These are phyloP conservation scores for Fusarium mundagurra DNA, from an alignment of 2,329 filamentous ascomycete genomes.

Conservation along the genomic window DNA sequence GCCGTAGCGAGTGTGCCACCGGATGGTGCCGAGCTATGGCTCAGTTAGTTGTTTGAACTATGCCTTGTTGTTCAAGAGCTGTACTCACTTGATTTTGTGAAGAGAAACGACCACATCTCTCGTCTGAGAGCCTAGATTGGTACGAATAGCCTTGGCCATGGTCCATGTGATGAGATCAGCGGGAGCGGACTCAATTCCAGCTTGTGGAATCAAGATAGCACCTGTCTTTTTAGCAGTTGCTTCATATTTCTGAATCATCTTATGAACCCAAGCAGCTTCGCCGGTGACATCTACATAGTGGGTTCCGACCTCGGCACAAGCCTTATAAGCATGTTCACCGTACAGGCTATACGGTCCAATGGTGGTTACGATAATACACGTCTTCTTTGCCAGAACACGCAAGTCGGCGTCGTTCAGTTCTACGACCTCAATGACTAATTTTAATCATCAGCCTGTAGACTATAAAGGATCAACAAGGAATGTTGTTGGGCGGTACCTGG, in stretches of 20 bases:
- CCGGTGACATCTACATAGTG: constrained; percentile 73
- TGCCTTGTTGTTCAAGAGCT: background rate
- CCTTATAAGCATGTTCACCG: constrained; percentile 68
- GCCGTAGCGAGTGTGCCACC: constrained; percentile 76
- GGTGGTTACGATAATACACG: constrained; percentile 65
- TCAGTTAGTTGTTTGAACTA: constrained; percentile 6
- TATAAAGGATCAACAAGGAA: background rate
- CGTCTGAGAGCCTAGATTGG: constrained; percentile 59
- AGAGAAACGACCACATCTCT: constrained; percentile 64
- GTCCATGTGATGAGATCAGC: constrained; percentile 68
- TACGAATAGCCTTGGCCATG: constrained; percentile 61
- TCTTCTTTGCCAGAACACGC: constrained; percentile 62
- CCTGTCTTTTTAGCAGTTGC: constrained; percentile 61
- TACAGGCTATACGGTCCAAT: constrained; percentile 68
- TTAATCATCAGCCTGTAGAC: background rate
- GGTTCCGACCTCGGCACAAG: constrained; percentile 70
- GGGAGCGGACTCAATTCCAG: constrained; percentile 70
- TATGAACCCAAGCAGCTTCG: constrained; percentile 65
- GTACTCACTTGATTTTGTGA: constrained; percentile 52
- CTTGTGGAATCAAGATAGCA: constrained; percentile 69
- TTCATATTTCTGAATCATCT: constrained; percentile 70
- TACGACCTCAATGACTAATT: constrained; percentile 62
- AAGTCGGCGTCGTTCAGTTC: constrained; percentile 58
- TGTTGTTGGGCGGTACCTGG: constrained; percentile 65
- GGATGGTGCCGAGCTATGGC: constrained; percentile 55